Evolutionary conservation across 2,329 filamentous ascomycete species (phyloP).

Genomic region (Verticillium isaacii): DNA sequence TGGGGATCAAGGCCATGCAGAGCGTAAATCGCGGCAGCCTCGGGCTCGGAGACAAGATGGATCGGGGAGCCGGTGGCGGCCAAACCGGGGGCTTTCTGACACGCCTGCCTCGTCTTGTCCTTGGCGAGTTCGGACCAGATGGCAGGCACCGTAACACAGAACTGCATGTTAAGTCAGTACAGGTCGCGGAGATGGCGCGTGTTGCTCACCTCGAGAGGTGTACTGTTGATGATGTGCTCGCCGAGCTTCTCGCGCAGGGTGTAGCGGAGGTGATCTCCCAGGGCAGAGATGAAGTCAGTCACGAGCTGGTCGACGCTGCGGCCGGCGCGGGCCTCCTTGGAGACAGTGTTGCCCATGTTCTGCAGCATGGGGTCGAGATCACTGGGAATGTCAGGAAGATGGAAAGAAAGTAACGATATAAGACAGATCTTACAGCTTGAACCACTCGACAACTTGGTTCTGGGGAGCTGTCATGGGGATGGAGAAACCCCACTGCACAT

Average conservation of each 20-base stretch:
- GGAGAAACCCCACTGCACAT: constrained; percentile 23
- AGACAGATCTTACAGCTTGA: constrained; percentile 39
- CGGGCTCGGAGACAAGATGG: constrained; percentile 45
- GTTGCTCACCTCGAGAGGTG: constrained; percentile 31
- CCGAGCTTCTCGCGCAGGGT: constrained; percentile 38
- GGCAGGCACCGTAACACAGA: constrained; percentile 53
- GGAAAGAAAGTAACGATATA: not conserved
- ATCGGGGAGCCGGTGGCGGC: constrained; percentile 27
- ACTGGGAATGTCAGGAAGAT: constrained; percentile 10
- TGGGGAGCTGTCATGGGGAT: constrained; percentile 34
- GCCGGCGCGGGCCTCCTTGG: constrained; percentile 21
- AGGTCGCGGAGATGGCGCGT: not conserved
- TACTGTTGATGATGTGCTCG: constrained; percentile 33
- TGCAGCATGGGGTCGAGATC: constrained; percentile 31
- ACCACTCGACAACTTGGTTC: constrained; percentile 37
- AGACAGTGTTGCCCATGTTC: constrained; percentile 22
- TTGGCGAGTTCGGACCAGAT: constrained; percentile 55
- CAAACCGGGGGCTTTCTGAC: constrained; percentile 28
- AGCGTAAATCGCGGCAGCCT: constrained; percentile 47
- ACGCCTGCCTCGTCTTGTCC: constrained; percentile 41
- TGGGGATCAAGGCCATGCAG: constrained; percentile 37
- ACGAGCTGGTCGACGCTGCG: constrained; percentile 34
- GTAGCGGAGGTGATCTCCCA: constrained; percentile 42
- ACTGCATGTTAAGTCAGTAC: constrained; percentile 14
- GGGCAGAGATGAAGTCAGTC: constrained; percentile 42